A percentile compares a stretch with the other conserved stretches of the same genome.
phyloP scores from a whole-genome alignment of 306 rosid species.

The Carpinus fangiana region DNA sequence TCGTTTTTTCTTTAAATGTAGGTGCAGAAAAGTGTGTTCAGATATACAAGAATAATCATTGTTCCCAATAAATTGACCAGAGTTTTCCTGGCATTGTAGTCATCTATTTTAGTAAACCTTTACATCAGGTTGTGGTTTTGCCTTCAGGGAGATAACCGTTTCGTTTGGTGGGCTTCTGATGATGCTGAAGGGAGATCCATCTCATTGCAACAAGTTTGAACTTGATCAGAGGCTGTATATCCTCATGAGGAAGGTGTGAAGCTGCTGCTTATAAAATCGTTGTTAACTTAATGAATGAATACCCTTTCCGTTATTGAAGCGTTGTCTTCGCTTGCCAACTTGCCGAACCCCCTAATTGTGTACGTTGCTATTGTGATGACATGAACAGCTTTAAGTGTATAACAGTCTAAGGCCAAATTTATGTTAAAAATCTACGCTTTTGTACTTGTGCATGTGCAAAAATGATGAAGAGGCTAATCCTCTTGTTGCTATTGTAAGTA shows the following conservation, averaged over 20 bases:
- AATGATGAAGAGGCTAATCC: not conserved
- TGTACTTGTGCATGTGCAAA: not conserved
- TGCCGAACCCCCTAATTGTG: no score
- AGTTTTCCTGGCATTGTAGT: not conserved
- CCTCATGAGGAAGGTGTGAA: constrained; percentile 84
- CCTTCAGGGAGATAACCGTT: constrained; percentile 66
- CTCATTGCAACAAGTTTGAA: constrained; percentile 81
- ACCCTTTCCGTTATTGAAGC: not conserved
- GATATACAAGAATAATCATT: not conserved
- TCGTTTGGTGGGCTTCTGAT: constrained; percentile 95
- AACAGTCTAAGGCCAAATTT: not conserved
- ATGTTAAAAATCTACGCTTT: not conserved
- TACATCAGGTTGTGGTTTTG: constrained; percentile 12
- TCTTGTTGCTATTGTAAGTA: not conserved
- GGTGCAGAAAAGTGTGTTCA: not conserved
- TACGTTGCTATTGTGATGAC: not conserved
- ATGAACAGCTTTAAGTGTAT: not conserved
- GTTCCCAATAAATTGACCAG: not conserved
- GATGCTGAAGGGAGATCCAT: constrained; percentile 87
- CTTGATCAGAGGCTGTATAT: constrained; percentile 84
- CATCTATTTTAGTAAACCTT: not conserved
- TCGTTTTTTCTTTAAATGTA: not conserved
- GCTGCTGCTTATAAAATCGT: not conserved
- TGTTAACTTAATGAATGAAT: not conserved
- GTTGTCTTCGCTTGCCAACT: not conserved